Evolutionary conservation across 768 basidiomycete genomes (phyloP).

Genomic region (Pleurotus djamor): DNA sequence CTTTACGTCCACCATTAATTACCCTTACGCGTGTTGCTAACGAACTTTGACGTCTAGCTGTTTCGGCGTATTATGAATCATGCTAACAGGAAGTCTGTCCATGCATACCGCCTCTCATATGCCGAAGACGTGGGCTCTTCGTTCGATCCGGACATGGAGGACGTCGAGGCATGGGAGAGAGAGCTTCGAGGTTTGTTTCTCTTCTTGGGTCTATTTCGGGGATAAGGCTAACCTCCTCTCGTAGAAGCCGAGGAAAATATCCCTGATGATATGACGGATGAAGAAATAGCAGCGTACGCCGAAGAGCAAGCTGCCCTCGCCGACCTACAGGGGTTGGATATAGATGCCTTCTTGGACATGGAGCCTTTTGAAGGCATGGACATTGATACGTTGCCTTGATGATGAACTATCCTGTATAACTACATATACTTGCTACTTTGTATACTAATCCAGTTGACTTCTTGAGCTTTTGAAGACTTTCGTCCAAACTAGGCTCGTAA

Average conservation of each 20-base stretch:
- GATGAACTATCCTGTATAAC: too few species aligned
- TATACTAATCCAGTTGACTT: too few species aligned
- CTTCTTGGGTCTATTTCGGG: neutral
- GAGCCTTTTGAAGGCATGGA: constrained; percentile 3
- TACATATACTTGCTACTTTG: too few species aligned
- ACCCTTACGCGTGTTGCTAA: neutral
- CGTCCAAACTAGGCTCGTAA: too few species aligned
- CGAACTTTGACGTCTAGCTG: constrained; percentile 37
- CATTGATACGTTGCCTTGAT: neutral
- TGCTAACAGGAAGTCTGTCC: constrained; percentile 42
- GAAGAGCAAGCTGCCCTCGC: constrained; percentile 12
- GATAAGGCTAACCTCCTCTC: neutral
- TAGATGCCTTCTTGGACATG: constrained; percentile 9
- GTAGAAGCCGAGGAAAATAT: neutral
- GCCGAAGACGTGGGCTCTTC: constrained; percentile 72
- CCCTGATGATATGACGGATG: constrained; percentile 3
- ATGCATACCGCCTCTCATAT: constrained; percentile 64
- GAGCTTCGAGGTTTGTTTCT: constrained; percentile 41
- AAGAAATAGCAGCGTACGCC: constrained; percentile 13
- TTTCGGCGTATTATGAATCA: constrained; percentile 65
- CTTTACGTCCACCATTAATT: neutral
- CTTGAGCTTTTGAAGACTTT: too few species aligned
- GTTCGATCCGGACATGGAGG: constrained; percentile 72
- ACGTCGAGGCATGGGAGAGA: constrained; percentile 57
- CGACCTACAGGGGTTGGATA: constrained; percentile 11